Evolutionary conservation across 805 yeast genomes (phyloP).

Genomic region (Hanseniaspora osmophila): DNA sequence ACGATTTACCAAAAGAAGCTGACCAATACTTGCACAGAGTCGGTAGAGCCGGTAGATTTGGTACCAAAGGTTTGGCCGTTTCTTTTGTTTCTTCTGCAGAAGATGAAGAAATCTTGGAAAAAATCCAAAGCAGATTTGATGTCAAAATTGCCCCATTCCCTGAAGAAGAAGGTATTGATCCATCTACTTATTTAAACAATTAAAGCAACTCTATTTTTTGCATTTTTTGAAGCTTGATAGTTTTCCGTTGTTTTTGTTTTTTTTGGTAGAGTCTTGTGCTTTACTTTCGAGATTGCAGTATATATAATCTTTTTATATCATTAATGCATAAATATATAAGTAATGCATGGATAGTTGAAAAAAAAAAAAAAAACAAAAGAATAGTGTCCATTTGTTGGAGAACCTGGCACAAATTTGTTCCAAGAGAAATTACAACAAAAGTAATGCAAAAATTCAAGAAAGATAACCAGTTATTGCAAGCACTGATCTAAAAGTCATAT

Average conservation of each 20-base stretch:
- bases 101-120: constrained; percentile 78
- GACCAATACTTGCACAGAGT: constrained; percentile 98
- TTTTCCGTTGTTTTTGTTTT: too few relatives aligned
- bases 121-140: constrained; percentile 94
- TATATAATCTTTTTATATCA: neutral
- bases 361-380: neutral
- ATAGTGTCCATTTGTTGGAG: neutral
- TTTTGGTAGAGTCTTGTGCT: too few relatives aligned
- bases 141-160: constrained; percentile 92
- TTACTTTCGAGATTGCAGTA: neutral
- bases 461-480: neutral
- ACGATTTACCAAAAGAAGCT: constrained; percentile 90
- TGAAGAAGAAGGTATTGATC: constrained; percentile 85
- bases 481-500: neutral
- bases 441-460: neutral
- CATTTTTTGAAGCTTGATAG: too few relatives aligned
- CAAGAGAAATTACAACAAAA: too few relatives aligned
- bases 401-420: neutral
- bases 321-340: neutral
- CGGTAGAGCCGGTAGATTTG: constrained; percentile 99
- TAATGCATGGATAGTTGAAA: neutral
- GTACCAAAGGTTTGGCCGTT: constrained; percentile 95
- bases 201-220: constrained; percentile 19
- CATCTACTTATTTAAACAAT: constrained; percentile 95
- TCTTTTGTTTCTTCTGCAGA: constrained; percentile 76